Percentiles rank a stretch among this genome's conserved stretches.
Conservation (phyloP, 495 filamentous ascomycete species). For the Aspergillus baeticus region DNA sequence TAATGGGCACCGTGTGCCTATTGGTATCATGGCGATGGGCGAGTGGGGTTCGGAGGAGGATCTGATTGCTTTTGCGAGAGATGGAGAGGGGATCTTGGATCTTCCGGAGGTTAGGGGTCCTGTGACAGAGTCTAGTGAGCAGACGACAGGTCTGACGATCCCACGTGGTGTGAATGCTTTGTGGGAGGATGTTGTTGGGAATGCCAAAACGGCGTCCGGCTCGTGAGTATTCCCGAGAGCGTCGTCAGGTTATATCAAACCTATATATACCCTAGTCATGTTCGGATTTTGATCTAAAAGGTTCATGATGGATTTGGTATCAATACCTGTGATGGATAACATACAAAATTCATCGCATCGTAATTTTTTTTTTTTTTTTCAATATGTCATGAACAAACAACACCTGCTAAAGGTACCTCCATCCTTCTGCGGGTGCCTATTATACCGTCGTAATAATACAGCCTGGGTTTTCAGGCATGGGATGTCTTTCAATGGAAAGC, state of each 20-base stretch:
- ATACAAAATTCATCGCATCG: background rate
- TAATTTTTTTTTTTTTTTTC: background rate
- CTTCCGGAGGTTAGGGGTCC: constrained; percentile 16
- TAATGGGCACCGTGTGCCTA: constrained; percentile 61
- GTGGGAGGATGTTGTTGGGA: constrained; percentile 42
- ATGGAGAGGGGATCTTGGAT: constrained; percentile 58
- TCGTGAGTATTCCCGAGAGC: background rate
- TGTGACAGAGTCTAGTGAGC: background rate
- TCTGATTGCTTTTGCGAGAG: constrained; percentile 70
- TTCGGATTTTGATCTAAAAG: background rate
- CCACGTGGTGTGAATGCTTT: constrained; percentile 21
- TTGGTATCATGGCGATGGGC: constrained; percentile 86
- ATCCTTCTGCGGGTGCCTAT: background rate
- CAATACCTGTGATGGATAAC: background rate
- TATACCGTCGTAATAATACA: constrained; percentile 2
- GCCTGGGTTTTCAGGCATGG: constrained; percentile 12
- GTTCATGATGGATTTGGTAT: background rate
- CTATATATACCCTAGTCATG: background rate
- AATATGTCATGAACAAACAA: background rate
- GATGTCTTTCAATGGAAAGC: too few species aligned
- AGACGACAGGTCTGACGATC: constrained; percentile 21
- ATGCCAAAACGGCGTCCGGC: background rate
- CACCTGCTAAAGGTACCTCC: background rate
- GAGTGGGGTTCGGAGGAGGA: constrained; percentile 87
- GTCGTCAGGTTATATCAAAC: too few species aligned